Evolutionary conservation across 169 alveolate genomes (phyloP).

Genomic region (Plasmodium inui): DNA sequence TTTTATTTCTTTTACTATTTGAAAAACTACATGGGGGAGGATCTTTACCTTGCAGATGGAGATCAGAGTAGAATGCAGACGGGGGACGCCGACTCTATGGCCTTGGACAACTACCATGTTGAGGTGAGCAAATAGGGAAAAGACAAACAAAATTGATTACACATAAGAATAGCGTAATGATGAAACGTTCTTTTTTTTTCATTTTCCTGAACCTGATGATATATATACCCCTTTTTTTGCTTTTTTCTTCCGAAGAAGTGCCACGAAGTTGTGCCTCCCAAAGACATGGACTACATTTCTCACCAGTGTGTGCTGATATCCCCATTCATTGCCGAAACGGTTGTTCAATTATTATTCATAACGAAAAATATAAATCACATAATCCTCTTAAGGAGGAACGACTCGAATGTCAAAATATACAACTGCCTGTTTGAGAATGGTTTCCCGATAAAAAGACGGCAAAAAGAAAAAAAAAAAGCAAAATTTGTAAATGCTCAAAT

Average conservation of each 20-base stretch:
- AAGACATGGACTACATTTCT: constrained; percentile 28
- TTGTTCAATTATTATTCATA: constrained; percentile 53
- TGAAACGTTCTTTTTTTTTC: background rate
- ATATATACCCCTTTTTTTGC: background rate
- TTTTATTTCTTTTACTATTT: constrained; percentile 43
- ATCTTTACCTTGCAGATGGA: background rate
- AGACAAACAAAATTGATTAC: background rate
- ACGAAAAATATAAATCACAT: constrained; percentile 66
- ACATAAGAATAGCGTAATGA: background rate
- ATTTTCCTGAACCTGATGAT: background rate
- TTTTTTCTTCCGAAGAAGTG: constrained; percentile 8
- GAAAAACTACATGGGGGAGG: constrained; percentile 20
- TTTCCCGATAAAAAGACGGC: background rate
- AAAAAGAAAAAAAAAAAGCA: constrained; percentile 16
- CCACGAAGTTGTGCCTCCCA: background rate
- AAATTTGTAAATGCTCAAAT: background rate
- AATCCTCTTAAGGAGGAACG: constrained; percentile 29
- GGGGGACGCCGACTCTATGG: background rate
- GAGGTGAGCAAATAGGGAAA: background rate
- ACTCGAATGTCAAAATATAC: constrained; percentile 32
- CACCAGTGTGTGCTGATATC: constrained; percentile 62
- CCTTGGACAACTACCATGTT: constrained; percentile 10
- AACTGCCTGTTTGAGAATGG: constrained; percentile 69
- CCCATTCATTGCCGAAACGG: constrained; percentile 71
- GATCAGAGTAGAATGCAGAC: background rate